These are phyloP conservation scores for Malassezia globosa DNA, from an alignment of 1,284 basidiomycete genomes.

Conservation along the genomic window DNA sequence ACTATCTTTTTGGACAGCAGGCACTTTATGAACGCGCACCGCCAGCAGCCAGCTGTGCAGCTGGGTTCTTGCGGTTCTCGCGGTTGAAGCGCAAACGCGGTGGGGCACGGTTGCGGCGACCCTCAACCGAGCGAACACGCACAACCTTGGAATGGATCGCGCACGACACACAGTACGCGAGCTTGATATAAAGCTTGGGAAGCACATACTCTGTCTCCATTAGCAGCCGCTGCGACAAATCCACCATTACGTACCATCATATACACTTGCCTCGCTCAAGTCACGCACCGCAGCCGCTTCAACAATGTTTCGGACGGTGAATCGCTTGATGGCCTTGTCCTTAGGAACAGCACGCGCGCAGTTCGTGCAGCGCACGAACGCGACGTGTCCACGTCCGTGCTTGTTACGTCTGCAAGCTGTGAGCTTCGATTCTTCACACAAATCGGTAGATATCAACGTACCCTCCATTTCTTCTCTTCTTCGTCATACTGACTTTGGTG, in stretches of 20 bases:
- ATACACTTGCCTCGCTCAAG: conserved; percentile 90
- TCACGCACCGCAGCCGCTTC: conserved; percentile 96
- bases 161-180: conserved; percentile 96
- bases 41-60: conserved; percentile 33
- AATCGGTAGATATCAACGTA: conserved; percentile 23
- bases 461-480: conserved; percentile 86
- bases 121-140: conserved; percentile 43
- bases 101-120: conserved; percentile 52
- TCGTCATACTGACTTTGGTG: conserved; percentile 56
- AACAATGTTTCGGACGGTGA: conserved; percentile 99
- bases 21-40: conserved; percentile 12
- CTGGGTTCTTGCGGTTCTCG: conserved; percentile 68
- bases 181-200: conserved; percentile 98
- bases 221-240: neutral
- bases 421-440: neutral
- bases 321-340: conserved; percentile 98
- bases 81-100: conserved; percentile 85
- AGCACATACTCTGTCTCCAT: conserved; percentile 71
- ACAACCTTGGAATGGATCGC: conserved; percentile 89
- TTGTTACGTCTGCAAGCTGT: conserved; percentile 51
- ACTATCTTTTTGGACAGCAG: neutral
- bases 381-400: conserved; percentile 86
- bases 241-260: conserved; percentile 68
- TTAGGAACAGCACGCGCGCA: conserved; percentile 57
- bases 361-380: conserved; percentile 92